Percentiles rank a stretch among this genome's conserved stretches.
Evolutionary conservation across 768 basidiomycete species (phyloP).

Genomic region (Auricularia cornea): DNA sequence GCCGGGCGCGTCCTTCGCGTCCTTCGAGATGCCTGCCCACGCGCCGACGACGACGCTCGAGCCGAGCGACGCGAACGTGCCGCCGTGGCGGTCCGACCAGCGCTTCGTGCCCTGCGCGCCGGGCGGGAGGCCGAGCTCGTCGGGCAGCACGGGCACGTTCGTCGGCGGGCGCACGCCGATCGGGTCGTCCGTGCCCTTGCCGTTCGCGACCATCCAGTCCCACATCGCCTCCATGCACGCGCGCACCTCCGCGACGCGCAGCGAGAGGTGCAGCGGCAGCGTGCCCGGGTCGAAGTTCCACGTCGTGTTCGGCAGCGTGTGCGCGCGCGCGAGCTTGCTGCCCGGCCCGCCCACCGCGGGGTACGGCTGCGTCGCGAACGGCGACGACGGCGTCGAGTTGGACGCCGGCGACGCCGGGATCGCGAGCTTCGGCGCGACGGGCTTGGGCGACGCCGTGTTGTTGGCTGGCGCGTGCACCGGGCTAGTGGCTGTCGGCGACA

Average conservation of each 20-base stretch:
- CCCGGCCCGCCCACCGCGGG: background rate
- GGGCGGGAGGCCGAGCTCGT: conserved; percentile 3
- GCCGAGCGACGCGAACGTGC: background rate
- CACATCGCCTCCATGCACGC: conserved; percentile 72
- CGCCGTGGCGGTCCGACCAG: background rate
- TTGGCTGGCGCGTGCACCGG: background rate
- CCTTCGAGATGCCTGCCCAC: background rate
- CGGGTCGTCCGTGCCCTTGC: conserved; percentile 5
- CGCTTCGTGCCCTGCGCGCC: conserved; percentile 4
- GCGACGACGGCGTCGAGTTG: background rate
- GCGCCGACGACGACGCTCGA: background rate
- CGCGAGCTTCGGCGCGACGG: background rate
- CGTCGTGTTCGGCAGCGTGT: conserved; percentile 36
- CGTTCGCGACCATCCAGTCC: conserved; percentile 56
- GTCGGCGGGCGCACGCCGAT: background rate
- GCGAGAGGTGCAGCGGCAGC: conserved; percentile 54
- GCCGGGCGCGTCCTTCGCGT: background rate
- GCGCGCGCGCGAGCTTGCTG: background rate
- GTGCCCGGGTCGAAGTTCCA: conserved; percentile 49
- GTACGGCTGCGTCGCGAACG: background rate
- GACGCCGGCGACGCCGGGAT: background rate
- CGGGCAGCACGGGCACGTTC: too few species aligned
- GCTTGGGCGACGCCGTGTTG: background rate
- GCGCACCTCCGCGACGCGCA: conserved; percentile 55
- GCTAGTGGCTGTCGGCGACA: background rate